These are phyloP conservation scores for Trypanosoma congolense DNA, from an alignment of 208 protist species.

Conservation along the genomic window DNA sequence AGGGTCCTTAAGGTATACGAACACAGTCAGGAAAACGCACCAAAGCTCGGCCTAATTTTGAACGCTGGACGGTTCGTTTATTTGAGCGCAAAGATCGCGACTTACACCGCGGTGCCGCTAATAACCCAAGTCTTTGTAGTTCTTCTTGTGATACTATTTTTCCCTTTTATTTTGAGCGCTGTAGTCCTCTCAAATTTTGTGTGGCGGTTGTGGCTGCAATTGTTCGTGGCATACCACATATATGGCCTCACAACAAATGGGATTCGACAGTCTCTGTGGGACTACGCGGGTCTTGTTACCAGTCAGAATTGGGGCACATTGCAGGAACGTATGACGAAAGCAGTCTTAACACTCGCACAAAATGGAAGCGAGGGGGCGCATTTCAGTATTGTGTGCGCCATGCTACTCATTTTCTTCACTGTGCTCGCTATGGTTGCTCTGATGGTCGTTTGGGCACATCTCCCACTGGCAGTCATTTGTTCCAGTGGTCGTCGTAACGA, in stretches of 20 bases:
- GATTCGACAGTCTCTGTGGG: conserved; percentile 19
- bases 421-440: conserved; percentile 12
- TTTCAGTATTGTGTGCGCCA: conserved; percentile 43
- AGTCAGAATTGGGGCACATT: conserved; percentile 29
- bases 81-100: background rate
- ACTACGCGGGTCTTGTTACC: conserved; percentile 18
- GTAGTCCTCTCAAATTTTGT: conserved; percentile 37
- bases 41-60: background rate
- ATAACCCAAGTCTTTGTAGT: conserved; percentile 18
- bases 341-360: conserved; percentile 25
- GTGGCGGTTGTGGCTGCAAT: conserved; percentile 54
- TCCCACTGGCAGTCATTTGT: conserved; percentile 13
- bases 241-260: conserved; percentile 37
- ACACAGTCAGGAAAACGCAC: too few species aligned
- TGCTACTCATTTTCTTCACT: conserved; percentile 21
- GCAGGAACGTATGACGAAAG: conserved; percentile 13
- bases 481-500: too few species aligned
- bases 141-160: conserved; percentile 25
- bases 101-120: conserved; percentile 33
- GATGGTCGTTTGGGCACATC: conserved; percentile 11
- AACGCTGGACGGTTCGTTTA: conserved; percentile 3
- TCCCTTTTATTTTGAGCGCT: conserved; percentile 32
- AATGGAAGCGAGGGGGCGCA: conserved; percentile 29
- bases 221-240: conserved; percentile 62
- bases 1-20: too few species aligned